These are phyloP conservation scores for Dendrobium officinale DNA, from an alignment of 106 monocot species.

Conservation along the genomic window DNA sequence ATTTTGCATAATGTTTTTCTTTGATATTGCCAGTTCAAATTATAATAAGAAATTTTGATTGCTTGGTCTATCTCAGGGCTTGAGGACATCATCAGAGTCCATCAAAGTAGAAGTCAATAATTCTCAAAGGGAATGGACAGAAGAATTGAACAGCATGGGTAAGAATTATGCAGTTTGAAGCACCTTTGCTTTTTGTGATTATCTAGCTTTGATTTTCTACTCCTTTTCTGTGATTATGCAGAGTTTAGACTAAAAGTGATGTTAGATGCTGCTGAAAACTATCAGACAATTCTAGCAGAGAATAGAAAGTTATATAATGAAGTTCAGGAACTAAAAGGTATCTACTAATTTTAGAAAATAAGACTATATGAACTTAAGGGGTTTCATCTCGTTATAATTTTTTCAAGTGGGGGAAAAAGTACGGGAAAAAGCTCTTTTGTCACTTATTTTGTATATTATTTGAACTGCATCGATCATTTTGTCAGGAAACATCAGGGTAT, in stretches of 20 bases:
- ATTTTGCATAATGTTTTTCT: conserved; percentile 8
- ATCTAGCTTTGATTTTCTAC: neutral
- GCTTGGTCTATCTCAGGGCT: conserved; percentile 29
- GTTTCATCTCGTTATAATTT: neutral
- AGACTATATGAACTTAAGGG: neutral
- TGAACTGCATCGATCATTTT: neutral
- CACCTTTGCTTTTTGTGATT: neutral
- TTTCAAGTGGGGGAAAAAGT: neutral
- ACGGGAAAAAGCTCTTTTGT: neutral
- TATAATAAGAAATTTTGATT: neutral
- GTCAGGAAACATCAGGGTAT: conserved; percentile 92
- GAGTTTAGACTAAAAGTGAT: conserved; percentile 65
- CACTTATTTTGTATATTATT: neutral
- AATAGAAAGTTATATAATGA: conserved; percentile 87
- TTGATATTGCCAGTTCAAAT: neutral
- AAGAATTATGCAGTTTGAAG: conserved; percentile 1
- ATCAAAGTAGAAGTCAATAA: conserved; percentile 50
- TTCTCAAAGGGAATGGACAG: conserved; percentile 48
- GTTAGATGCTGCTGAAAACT: conserved; percentile 89
- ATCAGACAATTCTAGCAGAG: conserved; percentile 77
- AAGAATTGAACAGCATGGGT: conserved; percentile 69
- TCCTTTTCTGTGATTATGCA: conserved; percentile 21
- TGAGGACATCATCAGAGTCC: conserved; percentile 53
- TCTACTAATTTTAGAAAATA: neutral
- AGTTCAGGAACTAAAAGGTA: conserved; percentile 93